Percentiles rank a stretch among this genome's conserved stretches.
phyloP scores from a whole-genome alignment of 352 stramenopile genomes.

The Phytopythium litorale region DNA sequence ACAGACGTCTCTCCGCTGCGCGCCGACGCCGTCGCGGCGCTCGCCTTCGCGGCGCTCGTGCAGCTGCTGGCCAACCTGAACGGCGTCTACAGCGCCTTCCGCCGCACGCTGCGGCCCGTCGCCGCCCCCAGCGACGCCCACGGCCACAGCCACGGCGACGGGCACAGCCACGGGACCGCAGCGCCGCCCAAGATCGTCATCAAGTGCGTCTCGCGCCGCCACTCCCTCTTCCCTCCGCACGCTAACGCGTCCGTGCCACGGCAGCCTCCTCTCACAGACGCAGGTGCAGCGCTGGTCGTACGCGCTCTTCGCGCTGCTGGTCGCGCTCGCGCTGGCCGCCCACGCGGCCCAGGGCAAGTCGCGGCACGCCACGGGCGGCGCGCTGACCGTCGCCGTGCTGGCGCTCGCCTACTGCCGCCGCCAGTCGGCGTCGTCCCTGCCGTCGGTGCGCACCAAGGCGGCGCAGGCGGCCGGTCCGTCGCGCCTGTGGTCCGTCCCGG shows the following conservation, averaged over 20 bases:
- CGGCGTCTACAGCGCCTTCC: conserved; percentile 66
- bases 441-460: background rate
- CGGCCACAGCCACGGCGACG: conserved; percentile 5
- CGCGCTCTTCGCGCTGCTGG: conserved; percentile 44
- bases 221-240: background rate
- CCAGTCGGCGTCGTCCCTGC: background rate
- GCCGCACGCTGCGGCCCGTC: conserved; percentile 41
- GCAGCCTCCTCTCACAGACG: conserved; percentile 65
- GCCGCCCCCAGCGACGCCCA: background rate
- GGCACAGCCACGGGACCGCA: background rate
- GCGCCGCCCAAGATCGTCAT: conserved; percentile 4
- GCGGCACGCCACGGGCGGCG: conserved; percentile 19
- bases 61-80: conserved; percentile 75
- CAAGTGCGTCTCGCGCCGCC: background rate
- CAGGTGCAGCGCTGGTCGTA: conserved; percentile 70
- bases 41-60: conserved; percentile 51
- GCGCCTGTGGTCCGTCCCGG: conserved; percentile 28
- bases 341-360: conserved; percentile 44
- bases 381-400: conserved; percentile 28
- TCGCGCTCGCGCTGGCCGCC: conserved; percentile 27
- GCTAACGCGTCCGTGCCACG: background rate
- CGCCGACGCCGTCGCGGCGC: conserved; percentile 29
- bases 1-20: conserved; percentile 30
- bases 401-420: conserved; percentile 56
- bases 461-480: background rate